Evolutionary conservation across 2,329 filamentous ascomycete genomes (phyloP).

Genomic region (Didymella keratinophila): DNA sequence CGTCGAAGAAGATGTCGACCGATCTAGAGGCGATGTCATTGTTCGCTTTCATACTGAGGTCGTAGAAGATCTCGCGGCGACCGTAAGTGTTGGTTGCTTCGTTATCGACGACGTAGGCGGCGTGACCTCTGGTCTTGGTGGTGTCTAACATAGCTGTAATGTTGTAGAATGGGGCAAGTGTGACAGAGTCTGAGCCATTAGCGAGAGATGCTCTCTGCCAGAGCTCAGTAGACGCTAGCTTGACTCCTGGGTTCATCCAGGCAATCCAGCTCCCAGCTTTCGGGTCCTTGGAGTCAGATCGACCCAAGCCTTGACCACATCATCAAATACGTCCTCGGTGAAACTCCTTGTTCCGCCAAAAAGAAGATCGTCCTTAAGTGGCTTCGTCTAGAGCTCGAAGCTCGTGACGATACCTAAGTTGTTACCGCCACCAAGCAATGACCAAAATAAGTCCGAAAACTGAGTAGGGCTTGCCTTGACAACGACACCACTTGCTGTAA

Average conservation of each 20-base stretch:
- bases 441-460: neutral
- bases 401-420: neutral
- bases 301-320: neutral
- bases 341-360: neutral
- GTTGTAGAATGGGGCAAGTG: neutral
- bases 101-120: neutral
- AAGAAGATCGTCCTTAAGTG: neutral
- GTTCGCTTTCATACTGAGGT: neutral
- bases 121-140: neutral
- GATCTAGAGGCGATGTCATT: neutral
- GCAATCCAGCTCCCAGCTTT: neutral
- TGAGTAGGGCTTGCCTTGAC: neutral
- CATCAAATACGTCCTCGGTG: neutral
- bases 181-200: neutral
- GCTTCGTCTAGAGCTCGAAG: neutral
- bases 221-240: neutral
- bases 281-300: neutral
- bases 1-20: neutral
- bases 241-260: neutral
- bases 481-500: neutral
- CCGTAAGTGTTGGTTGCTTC: neutral
- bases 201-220: neutral
- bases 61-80: neutral
- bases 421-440: neutral
- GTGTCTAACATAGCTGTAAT: neutral